Percentiles rank a stretch among this genome's conserved stretches.
phyloP scores from a whole-genome alignment of 441 rosid species.

The Syzygium syzygioides region DNA sequence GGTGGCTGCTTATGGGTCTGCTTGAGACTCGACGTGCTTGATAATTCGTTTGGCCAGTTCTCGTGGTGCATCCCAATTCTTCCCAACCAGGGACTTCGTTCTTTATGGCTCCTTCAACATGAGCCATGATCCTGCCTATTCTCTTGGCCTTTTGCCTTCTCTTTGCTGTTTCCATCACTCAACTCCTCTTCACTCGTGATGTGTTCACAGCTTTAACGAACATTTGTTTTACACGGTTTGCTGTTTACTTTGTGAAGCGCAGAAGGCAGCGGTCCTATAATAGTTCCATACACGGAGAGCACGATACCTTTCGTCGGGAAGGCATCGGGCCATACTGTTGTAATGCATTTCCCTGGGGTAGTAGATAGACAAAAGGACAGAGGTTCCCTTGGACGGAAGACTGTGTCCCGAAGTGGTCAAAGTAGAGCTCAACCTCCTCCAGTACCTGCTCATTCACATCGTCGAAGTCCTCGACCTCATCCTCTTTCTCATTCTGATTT shows the following conservation, averaged over 20 bases:
- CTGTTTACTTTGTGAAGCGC: neutral
- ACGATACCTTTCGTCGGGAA: constrained; percentile 16
- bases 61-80: neutral
- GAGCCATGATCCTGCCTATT: neutral
- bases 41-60: neutral
- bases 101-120: neutral
- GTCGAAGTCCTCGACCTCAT: neutral
- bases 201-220: neutral
- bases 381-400: constrained; percentile 15
- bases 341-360: constrained; percentile 2
- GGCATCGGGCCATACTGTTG: constrained; percentile 10
- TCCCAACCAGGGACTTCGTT: neutral
- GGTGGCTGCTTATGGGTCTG: neutral
- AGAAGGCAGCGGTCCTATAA: constrained; percentile 20
- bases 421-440: constrained; percentile 15
- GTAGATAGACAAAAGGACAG: constrained; percentile 2
- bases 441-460: neutral
- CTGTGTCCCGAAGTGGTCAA: constrained; percentile 19
- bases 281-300: constrained; percentile 21
- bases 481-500: neutral
- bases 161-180: neutral
- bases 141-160: neutral
- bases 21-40: neutral
- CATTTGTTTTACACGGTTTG: neutral
- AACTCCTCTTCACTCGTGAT: neutral